These are phyloP conservation scores for Trichothecium roseum DNA, from an alignment of 2,329 filamentous ascomycete species.

Conservation along the genomic window DNA sequence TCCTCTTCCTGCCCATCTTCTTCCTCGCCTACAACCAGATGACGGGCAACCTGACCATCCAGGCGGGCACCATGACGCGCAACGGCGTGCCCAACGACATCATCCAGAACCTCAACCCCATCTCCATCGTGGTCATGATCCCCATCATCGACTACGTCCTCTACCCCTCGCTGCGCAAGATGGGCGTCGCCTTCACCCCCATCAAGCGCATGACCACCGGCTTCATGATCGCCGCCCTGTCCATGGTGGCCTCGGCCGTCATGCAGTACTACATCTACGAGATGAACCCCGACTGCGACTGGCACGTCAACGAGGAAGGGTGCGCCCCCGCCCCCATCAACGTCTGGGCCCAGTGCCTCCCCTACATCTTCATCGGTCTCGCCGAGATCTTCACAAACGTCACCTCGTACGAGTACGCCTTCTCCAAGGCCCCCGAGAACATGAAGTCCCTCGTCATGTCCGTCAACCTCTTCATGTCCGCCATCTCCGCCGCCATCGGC, in stretches of 20 bases:
- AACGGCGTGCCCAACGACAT: slow-evolving; percentile 69
- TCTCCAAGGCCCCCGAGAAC: slow-evolving; percentile 66
- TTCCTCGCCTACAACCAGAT: slow-evolving; percentile 51
- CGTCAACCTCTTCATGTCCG: slow-evolving; percentile 61
- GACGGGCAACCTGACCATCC: slow-evolving; percentile 49
- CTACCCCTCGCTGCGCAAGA: slow-evolving; percentile 57
- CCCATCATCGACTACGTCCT: slow-evolving; percentile 59
- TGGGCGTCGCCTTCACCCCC: slow-evolving; percentile 57
- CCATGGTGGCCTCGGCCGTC: slow-evolving; percentile 48
- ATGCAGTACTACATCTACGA: slow-evolving; percentile 56
- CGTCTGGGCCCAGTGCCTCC: slow-evolving; percentile 48
- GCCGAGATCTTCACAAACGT: slow-evolving; percentile 45
- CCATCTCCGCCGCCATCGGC: slow-evolving; percentile 59
- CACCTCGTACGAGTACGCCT: slow-evolving; percentile 63
- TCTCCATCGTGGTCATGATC: slow-evolving; percentile 66
- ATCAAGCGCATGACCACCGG: slow-evolving; percentile 67
- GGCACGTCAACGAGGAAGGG: slow-evolving; percentile 34
- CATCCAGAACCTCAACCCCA: slow-evolving; percentile 65
- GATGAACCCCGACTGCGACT: slow-evolving; percentile 45
- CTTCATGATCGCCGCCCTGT: slow-evolving; percentile 53
- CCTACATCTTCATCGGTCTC: slow-evolving; percentile 39
- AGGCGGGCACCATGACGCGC: slow-evolving; percentile 56
- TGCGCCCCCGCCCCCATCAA: slow-evolving; percentile 53
- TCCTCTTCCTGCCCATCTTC: slow-evolving; percentile 58
- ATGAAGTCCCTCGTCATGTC: slow-evolving; percentile 70